Evolutionary conservation across 1,284 basidiomycete species (phyloP), one percentile per base, ranked within the genome.

Genomic region (Inonotus hispidus): DNA sequence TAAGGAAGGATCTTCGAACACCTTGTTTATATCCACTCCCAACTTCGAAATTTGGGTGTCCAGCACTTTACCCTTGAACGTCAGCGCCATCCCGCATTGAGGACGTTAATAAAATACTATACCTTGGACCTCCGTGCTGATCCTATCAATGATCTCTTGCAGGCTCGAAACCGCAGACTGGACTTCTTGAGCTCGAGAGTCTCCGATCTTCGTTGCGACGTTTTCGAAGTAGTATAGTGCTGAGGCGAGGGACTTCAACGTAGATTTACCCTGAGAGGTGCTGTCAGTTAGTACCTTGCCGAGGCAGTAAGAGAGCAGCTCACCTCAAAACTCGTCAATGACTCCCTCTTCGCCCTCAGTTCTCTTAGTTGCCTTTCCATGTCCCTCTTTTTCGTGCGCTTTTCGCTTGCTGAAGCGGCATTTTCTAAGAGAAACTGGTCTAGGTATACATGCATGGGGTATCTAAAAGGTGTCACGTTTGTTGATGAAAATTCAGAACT

Each of bases 401-500:
- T 84, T 59, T 75, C 70, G 35, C 79, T 76, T 4, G 82, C 79
- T 35, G 84, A 64, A 14, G 76, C 74, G 2, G 81, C 66, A 57
- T 88, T 89, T 56, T 79, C 77, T 56, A 76, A 75, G 64, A 90
- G 67, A 67, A 90, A 92, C 61, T 83, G 82, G 68, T 92, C 90
- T 56, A 92, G 74, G 68, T 82, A 90, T 46, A 92, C 74, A 37
- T 75, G 73, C 64, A 79, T 80, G 2, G 89, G 88, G 64, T 81
- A 92, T 23, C 70, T 71, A 66, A 90, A 85, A 1, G 75, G 74
- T 60, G 21, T 58, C 16, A 47, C 62, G 41, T 56, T 52, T 19
- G 63, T 32, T 46, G 67, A 52, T 7, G 58, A 56, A 53, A 19
- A 61, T 16, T 45, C 41, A 21, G 53, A 56, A 10, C 66, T 65